Evolutionary conservation across 129 eudicot species (phyloP).

Genomic region (Cynara cardunculus): DNA sequence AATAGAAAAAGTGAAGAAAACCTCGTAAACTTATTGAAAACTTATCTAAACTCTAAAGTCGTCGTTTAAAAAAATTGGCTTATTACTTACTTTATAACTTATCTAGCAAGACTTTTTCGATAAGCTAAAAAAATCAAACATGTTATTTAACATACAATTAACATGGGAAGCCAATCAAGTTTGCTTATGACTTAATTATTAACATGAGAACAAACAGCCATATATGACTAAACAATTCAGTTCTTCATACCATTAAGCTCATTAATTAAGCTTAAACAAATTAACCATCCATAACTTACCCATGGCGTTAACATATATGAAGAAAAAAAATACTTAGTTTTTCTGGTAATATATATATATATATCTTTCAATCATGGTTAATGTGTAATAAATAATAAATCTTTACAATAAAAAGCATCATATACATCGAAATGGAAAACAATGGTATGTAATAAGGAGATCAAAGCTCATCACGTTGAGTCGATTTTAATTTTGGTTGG

Average conservation of each 20-base stretch:
- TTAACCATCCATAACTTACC: neutral
- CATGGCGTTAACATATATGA: neutral
- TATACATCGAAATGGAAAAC: neutral
- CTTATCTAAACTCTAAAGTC: too few species aligned
- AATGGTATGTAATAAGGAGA: neutral
- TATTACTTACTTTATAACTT: too few species aligned
- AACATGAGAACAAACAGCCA: neutral
- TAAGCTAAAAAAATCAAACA: too few species aligned
- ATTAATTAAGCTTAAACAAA: neutral
- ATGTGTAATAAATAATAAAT: neutral
- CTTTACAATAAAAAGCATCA: neutral
- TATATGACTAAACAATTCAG: neutral
- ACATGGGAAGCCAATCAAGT: too few species aligned
- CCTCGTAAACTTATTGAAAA: too few species aligned
- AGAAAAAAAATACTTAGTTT: neutral
- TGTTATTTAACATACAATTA: too few species aligned
- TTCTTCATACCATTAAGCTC: neutral
- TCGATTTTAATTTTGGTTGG: neutral
- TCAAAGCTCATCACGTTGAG: slow-evolving; percentile 52
- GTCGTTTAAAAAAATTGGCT: too few species aligned
- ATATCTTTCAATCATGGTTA: neutral
- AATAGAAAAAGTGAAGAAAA: too few species aligned
- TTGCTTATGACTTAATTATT: too few species aligned
- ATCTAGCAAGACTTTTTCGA: neutral
- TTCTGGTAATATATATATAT: neutral